A percentile compares a stretch with the other conserved stretches of the same genome.
Conservation (phyloP, 805 yeast species). For the Jamesozyma spencerorum region DNA sequence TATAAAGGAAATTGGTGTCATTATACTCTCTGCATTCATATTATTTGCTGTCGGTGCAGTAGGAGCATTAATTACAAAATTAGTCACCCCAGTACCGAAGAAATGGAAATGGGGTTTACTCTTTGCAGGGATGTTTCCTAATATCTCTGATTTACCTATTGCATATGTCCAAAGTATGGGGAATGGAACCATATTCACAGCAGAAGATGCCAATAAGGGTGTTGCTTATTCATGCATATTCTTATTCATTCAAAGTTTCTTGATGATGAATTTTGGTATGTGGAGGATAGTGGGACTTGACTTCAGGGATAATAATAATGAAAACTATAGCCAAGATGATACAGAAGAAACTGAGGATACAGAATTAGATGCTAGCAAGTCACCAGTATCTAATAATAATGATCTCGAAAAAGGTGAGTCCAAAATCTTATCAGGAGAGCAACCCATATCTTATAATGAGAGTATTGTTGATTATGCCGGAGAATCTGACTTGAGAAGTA, state of each 20-base stretch:
- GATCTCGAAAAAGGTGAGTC: too few species aligned
- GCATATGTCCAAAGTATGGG: slow-evolving; percentile 73
- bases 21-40: slow-evolving; percentile 40
- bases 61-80: slow-evolving; percentile 34
- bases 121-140: slow-evolving; percentile 67
- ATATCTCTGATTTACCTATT: slow-evolving; percentile 75
- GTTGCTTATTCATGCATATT: slow-evolving; percentile 75
- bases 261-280: slow-evolving; percentile 70
- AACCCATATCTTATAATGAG: not conserved
- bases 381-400: not conserved
- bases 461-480: not conserved
- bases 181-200: slow-evolving; percentile 45
- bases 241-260: slow-evolving; percentile 52
- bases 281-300: slow-evolving; percentile 64
- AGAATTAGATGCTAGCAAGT: not conserved
- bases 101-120: slow-evolving; percentile 70
- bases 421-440: not conserved
- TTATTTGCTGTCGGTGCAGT: slow-evolving; percentile 39
- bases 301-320: slow-evolving; percentile 35
- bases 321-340: slow-evolving; percentile 7
- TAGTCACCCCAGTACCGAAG: slow-evolving; percentile 53
- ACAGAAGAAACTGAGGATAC: not conserved
- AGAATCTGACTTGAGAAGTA: slow-evolving; percentile 3
- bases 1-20: slow-evolving; percentile 60
- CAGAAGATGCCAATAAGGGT: slow-evolving; percentile 54